A percentile compares a stretch with the other conserved stretches of the same genome.
These are phyloP conservation scores for Penicillium robsamsonii DNA, from an alignment of 495 filamentous ascomycete genomes.

Conservation along the genomic window DNA sequence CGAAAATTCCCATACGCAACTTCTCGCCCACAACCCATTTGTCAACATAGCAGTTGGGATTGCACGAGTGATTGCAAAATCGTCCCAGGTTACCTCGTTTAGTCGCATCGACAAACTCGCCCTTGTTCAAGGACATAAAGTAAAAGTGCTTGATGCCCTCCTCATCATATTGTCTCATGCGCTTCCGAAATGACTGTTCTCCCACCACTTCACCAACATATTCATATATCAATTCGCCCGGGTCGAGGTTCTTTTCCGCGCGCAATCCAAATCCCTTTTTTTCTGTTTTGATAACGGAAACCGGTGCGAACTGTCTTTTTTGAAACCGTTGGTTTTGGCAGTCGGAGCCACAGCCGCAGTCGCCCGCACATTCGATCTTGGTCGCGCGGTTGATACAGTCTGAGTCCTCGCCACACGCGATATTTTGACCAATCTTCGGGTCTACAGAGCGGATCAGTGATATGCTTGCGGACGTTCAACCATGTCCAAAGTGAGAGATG, in stretches of 20 bases:
- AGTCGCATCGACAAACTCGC: conserved; percentile 96
- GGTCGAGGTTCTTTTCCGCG: conserved; percentile 68
- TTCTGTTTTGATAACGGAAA: conserved; percentile 93
- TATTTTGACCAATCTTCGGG: conserved; percentile 58
- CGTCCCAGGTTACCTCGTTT: conserved; percentile 94
- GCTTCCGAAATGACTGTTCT: conserved; percentile 78
- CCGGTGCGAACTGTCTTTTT: conserved; percentile 81
- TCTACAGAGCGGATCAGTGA: conserved; percentile 48
- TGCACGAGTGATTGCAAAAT: conserved; percentile 99
- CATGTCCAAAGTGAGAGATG: not conserved
- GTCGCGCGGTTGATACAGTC: conserved; percentile 99
- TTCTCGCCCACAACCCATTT: conserved; percentile 99
- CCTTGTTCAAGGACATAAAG: conserved; percentile 98
- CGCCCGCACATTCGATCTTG: conserved; percentile 90
- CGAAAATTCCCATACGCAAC: conserved; percentile 98
- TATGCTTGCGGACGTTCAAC: not conserved
- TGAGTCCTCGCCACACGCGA: conserved; percentile 92
- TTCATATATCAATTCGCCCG: conserved; percentile 92
- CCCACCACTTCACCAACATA: conserved; percentile 99
- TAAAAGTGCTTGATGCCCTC: conserved; percentile 99
- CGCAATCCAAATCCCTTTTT: conserved; percentile 96
- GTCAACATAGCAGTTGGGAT: conserved; percentile 98
- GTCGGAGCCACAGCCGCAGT: conserved; percentile 78
- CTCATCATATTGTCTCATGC: conserved; percentile 87
- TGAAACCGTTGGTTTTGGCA: conserved; percentile 98